Conservation (phyloP, 331 rosid species). For the Pyracantha coccinea region DNA sequence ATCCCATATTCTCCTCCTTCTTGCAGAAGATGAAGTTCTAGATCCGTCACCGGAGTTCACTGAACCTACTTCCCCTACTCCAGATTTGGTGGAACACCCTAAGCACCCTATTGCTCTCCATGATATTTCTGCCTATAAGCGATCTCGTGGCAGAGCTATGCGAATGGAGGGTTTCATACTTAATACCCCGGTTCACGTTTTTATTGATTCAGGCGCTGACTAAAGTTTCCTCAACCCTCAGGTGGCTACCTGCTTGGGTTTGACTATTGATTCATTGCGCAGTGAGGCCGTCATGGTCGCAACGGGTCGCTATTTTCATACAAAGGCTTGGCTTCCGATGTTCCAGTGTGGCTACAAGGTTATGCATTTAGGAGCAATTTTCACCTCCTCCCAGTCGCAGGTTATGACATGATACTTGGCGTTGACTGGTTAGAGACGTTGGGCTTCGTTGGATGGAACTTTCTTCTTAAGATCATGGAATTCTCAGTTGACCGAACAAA, state of each 20-base stretch:
- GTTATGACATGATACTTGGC: not conserved
- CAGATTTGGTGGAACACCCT: too few species aligned
- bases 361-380: too few species aligned
- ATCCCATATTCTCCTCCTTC: too few species aligned
- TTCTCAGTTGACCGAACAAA: not conserved
- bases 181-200: too few species aligned
- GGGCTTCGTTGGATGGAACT: not conserved
- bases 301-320: fast-evolving
- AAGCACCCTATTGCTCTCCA: too few species aligned
- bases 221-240: too few species aligned
- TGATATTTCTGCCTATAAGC: too few species aligned
- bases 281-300: not conserved
- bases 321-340: not conserved
- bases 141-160: too few species aligned
- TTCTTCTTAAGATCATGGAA: not conserved
- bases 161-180: too few species aligned
- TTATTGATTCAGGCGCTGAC: too few species aligned
- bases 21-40: too few species aligned
- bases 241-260: not conserved
- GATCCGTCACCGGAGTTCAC: fast-evolving
- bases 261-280: not conserved
- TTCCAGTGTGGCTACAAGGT: not conserved
- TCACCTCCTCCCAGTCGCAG: fast-evolving
- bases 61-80: too few species aligned
- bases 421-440: not conserved